phyloP scores from a whole-genome alignment of 495 filamentous ascomycete genomes.

The Lineolata rhizophorae region DNA sequence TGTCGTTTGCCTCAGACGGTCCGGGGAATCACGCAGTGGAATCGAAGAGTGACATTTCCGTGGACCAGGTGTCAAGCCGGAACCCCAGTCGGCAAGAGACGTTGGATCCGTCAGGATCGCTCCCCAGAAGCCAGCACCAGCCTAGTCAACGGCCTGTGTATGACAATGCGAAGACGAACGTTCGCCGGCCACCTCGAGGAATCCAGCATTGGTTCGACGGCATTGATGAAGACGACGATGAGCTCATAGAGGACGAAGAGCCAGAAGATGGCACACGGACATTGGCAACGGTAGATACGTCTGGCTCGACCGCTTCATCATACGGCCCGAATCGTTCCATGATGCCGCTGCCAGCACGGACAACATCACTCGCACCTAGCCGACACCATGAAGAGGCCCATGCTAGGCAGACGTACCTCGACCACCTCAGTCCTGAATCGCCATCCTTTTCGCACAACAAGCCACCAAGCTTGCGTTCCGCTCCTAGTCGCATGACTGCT shows the following conservation, averaged over 20 bases:
- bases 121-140: too few species aligned
- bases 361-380: not conserved
- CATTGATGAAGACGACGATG: slow-evolving; percentile 16
- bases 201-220: slow-evolving; percentile 24
- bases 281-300: not conserved
- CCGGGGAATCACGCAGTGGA: too few species aligned
- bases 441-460: not conserved
- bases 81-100: too few species aligned
- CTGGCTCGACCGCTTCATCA: too few species aligned
- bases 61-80: too few species aligned
- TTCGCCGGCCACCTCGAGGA: slow-evolving; percentile 18
- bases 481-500: not conserved
- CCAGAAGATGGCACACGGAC: slow-evolving; percentile 3
- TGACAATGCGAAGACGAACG: slow-evolving; percentile 19
- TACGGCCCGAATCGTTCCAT: too few species aligned
- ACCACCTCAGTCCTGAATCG: not conserved
- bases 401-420: not conserved
- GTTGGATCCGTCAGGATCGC: too few species aligned
- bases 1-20: slow-evolving; percentile 5
- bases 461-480: not conserved
- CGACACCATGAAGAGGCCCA: not conserved
- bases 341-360: too few species aligned
- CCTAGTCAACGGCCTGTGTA: too few species aligned
- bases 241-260: slow-evolving; percentile 1
- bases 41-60: too few species aligned